These are phyloP conservation scores for Coemansia sp. DNA, from an alignment of 192 early-diverging fungal species.

Conservation along the genomic window DNA sequence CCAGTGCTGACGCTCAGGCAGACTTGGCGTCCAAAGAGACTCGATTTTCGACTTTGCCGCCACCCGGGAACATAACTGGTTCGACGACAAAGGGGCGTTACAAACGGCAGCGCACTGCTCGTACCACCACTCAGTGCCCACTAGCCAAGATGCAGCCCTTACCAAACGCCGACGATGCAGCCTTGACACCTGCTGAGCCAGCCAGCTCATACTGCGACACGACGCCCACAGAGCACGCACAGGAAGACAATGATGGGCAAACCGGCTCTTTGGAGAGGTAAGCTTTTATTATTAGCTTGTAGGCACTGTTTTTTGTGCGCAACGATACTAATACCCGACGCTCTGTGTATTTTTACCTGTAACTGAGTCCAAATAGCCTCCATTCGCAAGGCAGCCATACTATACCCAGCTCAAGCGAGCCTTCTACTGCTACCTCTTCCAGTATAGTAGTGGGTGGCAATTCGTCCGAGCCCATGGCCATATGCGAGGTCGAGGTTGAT, in stretches of 20 bases:
- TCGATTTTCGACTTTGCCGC: neutral
- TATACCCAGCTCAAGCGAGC: neutral
- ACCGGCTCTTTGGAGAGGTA: slow-evolving; percentile 9
- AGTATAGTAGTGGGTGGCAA: neutral
- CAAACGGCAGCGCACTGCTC: neutral
- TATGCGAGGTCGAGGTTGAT: neutral
- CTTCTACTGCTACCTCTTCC: neutral
- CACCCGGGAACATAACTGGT: neutral
- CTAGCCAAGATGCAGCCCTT: neutral
- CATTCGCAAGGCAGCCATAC: neutral
- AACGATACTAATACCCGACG: neutral
- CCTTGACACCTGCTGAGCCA: no score
- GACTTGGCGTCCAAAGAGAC: neutral
- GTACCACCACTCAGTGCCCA: neutral
- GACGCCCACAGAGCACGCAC: neutral
- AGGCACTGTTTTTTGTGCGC: neutral
- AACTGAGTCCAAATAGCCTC: neutral
- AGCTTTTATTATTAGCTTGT: neutral
- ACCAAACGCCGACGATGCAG: neutral
- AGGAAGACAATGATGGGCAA: neutral
- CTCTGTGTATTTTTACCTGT: neutral
- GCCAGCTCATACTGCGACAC: neutral
- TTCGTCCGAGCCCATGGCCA: neutral
- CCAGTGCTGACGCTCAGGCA: neutral
- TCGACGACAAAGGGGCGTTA: neutral